Conservation (phyloP, 2,329 filamentous ascomycete genomes). For the Cladosporium sp. region DNA sequence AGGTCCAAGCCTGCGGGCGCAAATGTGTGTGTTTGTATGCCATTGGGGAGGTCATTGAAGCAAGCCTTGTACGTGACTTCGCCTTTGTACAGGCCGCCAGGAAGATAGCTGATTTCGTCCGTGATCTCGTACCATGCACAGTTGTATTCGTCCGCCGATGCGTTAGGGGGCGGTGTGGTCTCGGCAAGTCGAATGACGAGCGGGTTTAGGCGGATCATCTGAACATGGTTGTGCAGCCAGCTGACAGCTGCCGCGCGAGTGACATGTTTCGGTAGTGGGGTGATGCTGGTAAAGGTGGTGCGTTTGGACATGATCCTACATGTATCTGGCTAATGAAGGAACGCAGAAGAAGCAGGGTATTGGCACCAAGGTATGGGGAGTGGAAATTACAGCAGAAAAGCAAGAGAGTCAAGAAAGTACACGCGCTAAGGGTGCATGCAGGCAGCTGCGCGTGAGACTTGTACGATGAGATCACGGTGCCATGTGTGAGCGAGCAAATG, state of each 20-base stretch:
- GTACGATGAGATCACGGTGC: neutral
- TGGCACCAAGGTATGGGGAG: too few species aligned
- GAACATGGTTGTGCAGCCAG: slow-evolving; percentile 71
- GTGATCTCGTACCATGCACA: slow-evolving; percentile 76
- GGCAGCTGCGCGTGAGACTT: neutral
- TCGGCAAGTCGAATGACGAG: slow-evolving; percentile 68
- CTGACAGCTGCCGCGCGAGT: slow-evolving; percentile 66
- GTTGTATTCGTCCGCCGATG: slow-evolving; percentile 62
- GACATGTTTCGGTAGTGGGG: slow-evolving; percentile 67
- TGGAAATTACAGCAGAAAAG: neutral
- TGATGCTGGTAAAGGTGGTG: slow-evolving; percentile 71
- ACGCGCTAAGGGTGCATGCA: neutral
- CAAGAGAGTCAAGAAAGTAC: neutral
- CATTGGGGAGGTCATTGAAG: slow-evolving; percentile 69
- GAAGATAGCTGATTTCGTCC: slow-evolving; percentile 72
- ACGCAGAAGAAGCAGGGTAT: too few species aligned
- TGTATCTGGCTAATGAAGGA: too few species aligned
- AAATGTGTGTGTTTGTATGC: slow-evolving; percentile 78
- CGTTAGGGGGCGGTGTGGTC: slow-evolving; percentile 63
- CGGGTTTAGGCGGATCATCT: slow-evolving; percentile 87
- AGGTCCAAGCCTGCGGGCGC: slow-evolving; percentile 79
- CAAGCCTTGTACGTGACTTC: slow-evolving; percentile 75
- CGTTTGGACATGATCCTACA: slow-evolving; percentile 61
- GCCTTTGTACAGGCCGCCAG: slow-evolving; percentile 59
- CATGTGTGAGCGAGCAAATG: neutral